A percentile compares a stretch with the other conserved stretches of the same genome.
These are phyloP conservation scores for Calycina marina DNA, from an alignment of 2,329 filamentous ascomycete species.

Conservation along the genomic window DNA sequence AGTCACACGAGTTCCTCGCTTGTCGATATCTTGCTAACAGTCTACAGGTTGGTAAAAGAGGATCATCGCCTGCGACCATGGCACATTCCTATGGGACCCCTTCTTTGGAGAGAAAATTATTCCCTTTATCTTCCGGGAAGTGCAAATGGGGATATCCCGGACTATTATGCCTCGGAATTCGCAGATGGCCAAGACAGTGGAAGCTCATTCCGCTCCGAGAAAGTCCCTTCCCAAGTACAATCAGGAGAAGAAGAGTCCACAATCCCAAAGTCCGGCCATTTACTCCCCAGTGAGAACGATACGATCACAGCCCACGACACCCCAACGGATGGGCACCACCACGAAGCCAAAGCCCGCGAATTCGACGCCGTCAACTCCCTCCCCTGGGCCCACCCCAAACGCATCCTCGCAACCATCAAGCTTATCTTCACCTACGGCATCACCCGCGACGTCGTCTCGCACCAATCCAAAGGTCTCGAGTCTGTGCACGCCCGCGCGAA, in stretches of 20 bases:
- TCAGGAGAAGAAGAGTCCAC: neutral
- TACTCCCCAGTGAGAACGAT: neutral
- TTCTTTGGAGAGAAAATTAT: slow-evolving; percentile 20
- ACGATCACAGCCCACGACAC: neutral
- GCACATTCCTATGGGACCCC: slow-evolving; percentile 22
- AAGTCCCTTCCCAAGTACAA: slow-evolving; percentile 1
- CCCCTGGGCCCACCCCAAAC: slow-evolving; percentile 9
- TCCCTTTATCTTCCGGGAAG: slow-evolving; percentile 16
- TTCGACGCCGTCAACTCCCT: slow-evolving; percentile 9
- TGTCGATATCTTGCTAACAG: no score
- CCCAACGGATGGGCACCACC: neutral
- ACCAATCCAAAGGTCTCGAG: slow-evolving; percentile 5
- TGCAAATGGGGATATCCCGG: slow-evolving; percentile 14
- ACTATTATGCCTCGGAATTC: no score
- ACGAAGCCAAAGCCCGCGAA: slow-evolving; percentile 9
- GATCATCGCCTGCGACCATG: slow-evolving; percentile 22
- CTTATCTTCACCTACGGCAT: slow-evolving; percentile 15
- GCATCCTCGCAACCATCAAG: slow-evolving; percentile 11
- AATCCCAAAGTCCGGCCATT: neutral
- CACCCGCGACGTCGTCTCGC: slow-evolving; percentile 8
- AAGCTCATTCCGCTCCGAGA: no score
- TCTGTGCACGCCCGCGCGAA: slow-evolving; percentile 34
- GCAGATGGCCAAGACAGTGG: no score
- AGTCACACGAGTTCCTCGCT: no score
- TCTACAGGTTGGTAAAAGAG: slow-evolving; percentile 18